Conservation (phyloP, 139 green algal genomes). For the Haematococcus sp. region DNA sequence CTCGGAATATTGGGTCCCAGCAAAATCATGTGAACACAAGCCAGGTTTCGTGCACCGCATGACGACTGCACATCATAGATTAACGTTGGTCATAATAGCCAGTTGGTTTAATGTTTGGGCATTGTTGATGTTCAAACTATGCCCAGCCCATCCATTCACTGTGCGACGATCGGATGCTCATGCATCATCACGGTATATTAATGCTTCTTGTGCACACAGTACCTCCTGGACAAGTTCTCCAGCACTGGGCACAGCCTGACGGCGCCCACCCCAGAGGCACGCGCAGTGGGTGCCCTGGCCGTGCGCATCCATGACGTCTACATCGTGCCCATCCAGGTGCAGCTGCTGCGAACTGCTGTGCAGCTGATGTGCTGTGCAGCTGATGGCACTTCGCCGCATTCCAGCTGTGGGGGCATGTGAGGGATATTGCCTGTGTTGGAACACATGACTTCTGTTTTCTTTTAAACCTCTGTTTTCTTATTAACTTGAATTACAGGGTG, state of each 20-base stretch:
- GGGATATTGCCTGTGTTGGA: neutral
- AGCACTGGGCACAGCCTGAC: constrained; percentile 39
- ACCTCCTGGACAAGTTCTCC: constrained; percentile 69
- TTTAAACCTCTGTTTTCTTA: neutral
- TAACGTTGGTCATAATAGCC: too few species aligned
- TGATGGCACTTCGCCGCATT: too few species aligned
- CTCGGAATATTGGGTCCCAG: too few species aligned
- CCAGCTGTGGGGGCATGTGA: neutral
- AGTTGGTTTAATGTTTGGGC: too few species aligned
- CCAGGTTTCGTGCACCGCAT: too few species aligned
- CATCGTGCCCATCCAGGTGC: constrained; percentile 58
- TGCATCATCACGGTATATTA: too few species aligned
- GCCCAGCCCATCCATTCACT: too few species aligned
- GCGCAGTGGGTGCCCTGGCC: constrained; percentile 40
- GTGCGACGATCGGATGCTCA: too few species aligned
- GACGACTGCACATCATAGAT: too few species aligned
- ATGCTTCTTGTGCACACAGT: too few species aligned
- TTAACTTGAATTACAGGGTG: constrained; percentile 2
- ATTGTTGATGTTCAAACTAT: too few species aligned
- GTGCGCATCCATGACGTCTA: constrained; percentile 72
- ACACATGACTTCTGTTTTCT: neutral
- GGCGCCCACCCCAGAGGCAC: constrained; percentile 50
- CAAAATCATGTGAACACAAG: too few species aligned
- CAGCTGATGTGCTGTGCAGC: neutral
- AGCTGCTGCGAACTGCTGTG: neutral